Evolutionary conservation across 805 yeast genomes (phyloP).

Genomic region (Metschnikowia santaceciliae): DNA sequence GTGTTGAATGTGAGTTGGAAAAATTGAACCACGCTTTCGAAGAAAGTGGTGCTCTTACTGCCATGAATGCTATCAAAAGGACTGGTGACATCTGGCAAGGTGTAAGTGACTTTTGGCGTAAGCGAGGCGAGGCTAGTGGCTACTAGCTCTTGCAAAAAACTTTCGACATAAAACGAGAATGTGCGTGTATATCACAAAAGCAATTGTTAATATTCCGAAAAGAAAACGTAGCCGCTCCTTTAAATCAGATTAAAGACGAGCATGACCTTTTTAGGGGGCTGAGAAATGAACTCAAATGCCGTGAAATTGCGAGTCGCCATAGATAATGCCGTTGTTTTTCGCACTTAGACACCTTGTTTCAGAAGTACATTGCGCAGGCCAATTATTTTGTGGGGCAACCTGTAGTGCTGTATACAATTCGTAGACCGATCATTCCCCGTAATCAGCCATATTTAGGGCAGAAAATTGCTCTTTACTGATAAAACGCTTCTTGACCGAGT

Average conservation of each 20-base stretch:
- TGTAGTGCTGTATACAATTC: not conserved
- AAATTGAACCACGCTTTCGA: conserved; percentile 27
- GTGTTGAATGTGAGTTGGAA: conserved; percentile 39
- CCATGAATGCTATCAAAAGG: conserved; percentile 46
- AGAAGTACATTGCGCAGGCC: not conserved
- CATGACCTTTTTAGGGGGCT: not conserved
- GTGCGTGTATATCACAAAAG: not conserved
- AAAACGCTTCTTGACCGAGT: too few species aligned
- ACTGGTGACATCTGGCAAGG: conserved; percentile 51
- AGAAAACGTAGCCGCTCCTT: not conserved
- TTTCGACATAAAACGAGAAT: not conserved
- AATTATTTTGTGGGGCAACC: not conserved
- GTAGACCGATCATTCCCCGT: too few species aligned
- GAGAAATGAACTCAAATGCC: not conserved
- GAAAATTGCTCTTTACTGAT: too few species aligned
- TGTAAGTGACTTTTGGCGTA: conserved; percentile 89
- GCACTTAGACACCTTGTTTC: not conserved
- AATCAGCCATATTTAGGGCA: not conserved
- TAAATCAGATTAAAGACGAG: not conserved
- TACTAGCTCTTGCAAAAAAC: conserved; percentile 30
- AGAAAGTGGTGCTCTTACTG: conserved; percentile 36
- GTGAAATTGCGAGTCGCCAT: not conserved
- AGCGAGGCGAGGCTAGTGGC: conserved; percentile 70
- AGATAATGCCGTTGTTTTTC: not conserved
- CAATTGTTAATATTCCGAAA: not conserved